Conservation (phyloP, 495 filamentous ascomycete species). For the Pyrenula aspistea region DNA sequence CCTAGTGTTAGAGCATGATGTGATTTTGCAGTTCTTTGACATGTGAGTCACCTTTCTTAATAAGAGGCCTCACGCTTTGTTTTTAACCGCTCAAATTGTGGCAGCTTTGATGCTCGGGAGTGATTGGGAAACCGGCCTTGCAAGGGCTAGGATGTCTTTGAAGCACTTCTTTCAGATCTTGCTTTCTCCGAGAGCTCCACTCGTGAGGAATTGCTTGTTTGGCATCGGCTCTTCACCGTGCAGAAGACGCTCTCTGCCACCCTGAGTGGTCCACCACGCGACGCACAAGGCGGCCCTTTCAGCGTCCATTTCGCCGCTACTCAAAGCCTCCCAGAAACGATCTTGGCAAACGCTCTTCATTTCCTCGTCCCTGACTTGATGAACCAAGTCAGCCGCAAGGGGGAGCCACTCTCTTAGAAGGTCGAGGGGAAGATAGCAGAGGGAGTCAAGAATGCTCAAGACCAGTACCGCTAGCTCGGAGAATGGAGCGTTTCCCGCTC, state of each 20-base stretch:
- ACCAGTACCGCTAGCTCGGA: constrained; percentile 75
- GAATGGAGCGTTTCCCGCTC: constrained; percentile 28
- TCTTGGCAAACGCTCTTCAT: constrained; percentile 56
- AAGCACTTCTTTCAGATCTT: constrained; percentile 1
- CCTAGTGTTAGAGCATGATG: too few relatives aligned
- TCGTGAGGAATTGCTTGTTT: constrained; percentile 9
- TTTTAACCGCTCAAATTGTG: too few relatives aligned
- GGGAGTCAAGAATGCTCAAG: constrained; percentile 69
- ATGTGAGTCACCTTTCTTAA: too few relatives aligned
- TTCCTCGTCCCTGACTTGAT: constrained; percentile 41
- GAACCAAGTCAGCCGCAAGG: constrained; percentile 55
- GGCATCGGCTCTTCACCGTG: constrained; percentile 31
- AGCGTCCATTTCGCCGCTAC: constrained; percentile 84
- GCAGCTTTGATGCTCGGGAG: too few relatives aligned
- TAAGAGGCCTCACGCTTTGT: too few relatives aligned
- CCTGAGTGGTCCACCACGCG: constrained; percentile 72
- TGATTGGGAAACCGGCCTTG: too few relatives aligned
- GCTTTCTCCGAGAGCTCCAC: background rate
- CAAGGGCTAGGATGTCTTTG: too few relatives aligned
- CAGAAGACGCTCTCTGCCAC: constrained; percentile 54
- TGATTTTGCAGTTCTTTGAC: too few relatives aligned
- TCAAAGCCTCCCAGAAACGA: constrained; percentile 77
- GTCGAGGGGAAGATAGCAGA: constrained; percentile 58
- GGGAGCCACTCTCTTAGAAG: constrained; percentile 71
- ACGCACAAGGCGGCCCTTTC: constrained; percentile 70